phyloP scores from a whole-genome alignment of 2,329 filamentous ascomycete genomes.

The Fusarium multiceps region DNA sequence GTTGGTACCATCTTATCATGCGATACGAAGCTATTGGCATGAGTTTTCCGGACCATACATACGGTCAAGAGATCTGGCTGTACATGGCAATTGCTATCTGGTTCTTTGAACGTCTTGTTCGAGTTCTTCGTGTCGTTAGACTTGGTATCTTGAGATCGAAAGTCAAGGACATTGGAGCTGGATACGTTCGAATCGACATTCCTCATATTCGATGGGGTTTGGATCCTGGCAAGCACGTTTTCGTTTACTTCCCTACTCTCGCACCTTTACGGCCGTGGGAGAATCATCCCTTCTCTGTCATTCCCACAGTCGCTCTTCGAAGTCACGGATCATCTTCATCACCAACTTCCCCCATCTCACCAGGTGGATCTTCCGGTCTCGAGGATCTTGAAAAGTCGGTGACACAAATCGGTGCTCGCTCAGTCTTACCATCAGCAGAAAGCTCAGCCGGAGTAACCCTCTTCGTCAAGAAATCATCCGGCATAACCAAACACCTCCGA shows the following conservation, averaged over 20 bases:
- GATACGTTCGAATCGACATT: neutral
- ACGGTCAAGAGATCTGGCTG: conserved; percentile 56
- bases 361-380: neutral
- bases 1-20: conserved; percentile 56
- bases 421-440: neutral
- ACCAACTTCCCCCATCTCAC: neutral
- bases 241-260: conserved; percentile 19
- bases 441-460: conserved; percentile 8
- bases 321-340: neutral
- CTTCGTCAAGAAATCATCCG: conserved; percentile 10
- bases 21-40: conserved; percentile 43
- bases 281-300: conserved; percentile 17
- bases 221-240: conserved; percentile 17
- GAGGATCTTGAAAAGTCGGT: conserved; percentile 10
- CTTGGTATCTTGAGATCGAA: conserved; percentile 38
- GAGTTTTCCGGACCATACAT: conserved; percentile 43
- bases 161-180: conserved; percentile 17
- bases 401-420: neutral
- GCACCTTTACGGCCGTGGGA: conserved; percentile 11
- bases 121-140: conserved; percentile 37
- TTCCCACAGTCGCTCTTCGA: conserved; percentile 9
- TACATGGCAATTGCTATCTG: conserved; percentile 47
- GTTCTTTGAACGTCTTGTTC: conserved; percentile 47
- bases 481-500: conserved; percentile 9
- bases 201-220: conserved; percentile 6